phyloP scores from a whole-genome alignment of 441 rosid species.

The Erodium texanum region DNA sequence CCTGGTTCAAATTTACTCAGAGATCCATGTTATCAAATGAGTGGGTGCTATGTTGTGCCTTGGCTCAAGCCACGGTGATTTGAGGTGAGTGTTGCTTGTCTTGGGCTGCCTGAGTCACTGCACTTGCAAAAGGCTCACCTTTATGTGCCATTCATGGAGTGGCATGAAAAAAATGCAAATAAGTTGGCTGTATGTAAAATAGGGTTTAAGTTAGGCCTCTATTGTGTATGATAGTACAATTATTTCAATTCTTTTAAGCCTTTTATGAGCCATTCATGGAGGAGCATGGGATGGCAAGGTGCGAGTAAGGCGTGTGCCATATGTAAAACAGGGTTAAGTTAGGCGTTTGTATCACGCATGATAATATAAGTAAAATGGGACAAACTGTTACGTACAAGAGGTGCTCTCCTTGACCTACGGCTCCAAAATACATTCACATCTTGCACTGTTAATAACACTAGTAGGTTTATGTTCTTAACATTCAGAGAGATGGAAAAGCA shows the following conservation, averaged over 20 bases:
- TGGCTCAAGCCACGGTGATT: not conserved
- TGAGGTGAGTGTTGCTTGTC: not conserved
- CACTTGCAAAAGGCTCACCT: not conserved
- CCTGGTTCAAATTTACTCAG: not conserved
- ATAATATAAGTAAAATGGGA: not conserved
- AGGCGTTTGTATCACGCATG: not conserved
- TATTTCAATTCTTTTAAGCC: too few species aligned
- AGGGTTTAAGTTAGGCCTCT: not conserved
- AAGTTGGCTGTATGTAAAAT: not conserved
- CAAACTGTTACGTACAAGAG: not conserved
- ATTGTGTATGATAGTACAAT: too few species aligned
- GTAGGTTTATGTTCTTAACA: not conserved
- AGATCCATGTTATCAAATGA: not conserved
- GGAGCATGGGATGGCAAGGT: too few species aligned
- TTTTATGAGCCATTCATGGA: too few species aligned
- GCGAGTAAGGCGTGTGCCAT: too few species aligned
- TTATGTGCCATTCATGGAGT: not conserved
- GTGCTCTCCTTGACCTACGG: not conserved
- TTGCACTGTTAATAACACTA: not conserved
- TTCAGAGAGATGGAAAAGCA: not conserved
- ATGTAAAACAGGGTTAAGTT: too few species aligned
- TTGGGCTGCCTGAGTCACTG: not conserved
- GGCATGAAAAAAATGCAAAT: not conserved
- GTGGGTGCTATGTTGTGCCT: not conserved
- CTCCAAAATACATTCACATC: not conserved